phyloP scores from a whole-genome alignment of 2,329 filamentous ascomycete genomes.

The Microcyclosporella mali region DNA sequence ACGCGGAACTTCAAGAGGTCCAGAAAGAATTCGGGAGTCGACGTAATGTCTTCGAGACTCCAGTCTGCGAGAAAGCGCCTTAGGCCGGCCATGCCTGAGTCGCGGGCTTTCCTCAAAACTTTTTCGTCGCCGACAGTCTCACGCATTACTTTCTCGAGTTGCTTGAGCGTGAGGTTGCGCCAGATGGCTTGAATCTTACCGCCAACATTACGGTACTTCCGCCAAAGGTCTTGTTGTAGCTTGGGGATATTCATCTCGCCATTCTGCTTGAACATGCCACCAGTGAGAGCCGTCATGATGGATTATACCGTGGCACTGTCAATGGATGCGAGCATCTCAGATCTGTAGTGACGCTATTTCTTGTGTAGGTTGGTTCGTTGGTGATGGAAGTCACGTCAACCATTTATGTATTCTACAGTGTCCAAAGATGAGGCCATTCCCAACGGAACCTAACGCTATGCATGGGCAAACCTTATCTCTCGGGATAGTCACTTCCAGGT shows the following conservation, averaged over 20 bases:
- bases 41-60: slow-evolving; percentile 14
- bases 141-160: slow-evolving; percentile 14
- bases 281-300: not conserved
- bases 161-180: slow-evolving; percentile 13
- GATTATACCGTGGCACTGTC: not conserved
- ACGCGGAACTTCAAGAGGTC: slow-evolving; percentile 12
- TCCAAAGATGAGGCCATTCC: no score
- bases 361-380: no score
- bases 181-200: slow-evolving; percentile 9
- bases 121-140: slow-evolving; percentile 8
- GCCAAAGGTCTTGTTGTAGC: slow-evolving; percentile 11
- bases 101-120: slow-evolving; percentile 8
- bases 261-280: slow-evolving; percentile 7
- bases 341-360: not conserved
- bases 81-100: slow-evolving; percentile 5
- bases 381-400: no score
- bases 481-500: no score
- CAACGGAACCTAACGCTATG: no score
- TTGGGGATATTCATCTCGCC: slow-evolving; percentile 7
- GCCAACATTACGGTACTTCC: slow-evolving; percentile 16
- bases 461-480: no score
- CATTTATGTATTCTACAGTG: no score
- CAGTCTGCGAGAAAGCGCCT: slow-evolving; percentile 9
- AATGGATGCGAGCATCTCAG: not conserved
- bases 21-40: slow-evolving; percentile 10